These are phyloP conservation scores for Noccaea caerulescens DNA, from an alignment of 345 rosid species.

Conservation along the genomic window DNA sequence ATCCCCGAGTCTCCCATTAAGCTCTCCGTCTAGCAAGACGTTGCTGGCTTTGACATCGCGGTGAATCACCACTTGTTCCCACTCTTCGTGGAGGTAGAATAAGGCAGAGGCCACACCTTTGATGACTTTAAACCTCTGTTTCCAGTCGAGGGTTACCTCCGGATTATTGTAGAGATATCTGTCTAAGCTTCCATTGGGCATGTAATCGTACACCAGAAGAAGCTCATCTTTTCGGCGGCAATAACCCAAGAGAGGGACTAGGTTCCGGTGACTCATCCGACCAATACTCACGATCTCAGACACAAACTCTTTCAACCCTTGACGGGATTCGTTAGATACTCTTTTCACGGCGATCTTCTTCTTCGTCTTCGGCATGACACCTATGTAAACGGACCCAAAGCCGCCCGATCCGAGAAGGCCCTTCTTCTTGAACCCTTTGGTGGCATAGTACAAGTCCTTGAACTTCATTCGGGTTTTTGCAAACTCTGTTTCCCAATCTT, in stretches of 20 bases:
- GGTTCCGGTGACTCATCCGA: conserved; percentile 74
- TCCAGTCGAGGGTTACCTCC: conserved; percentile 57
- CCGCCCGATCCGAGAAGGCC: conserved; percentile 78
- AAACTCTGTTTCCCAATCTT: conserved; percentile 70
- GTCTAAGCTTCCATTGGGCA: conserved; percentile 89
- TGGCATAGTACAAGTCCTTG: conserved; percentile 65
- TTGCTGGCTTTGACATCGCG: conserved; percentile 83
- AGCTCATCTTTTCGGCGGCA: conserved; percentile 65
- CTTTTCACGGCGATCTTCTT: conserved; percentile 73
- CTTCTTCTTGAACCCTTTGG: conserved; percentile 60
- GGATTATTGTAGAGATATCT: conserved; percentile 62
- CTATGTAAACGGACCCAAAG: conserved; percentile 73
- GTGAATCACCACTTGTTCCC: conserved; percentile 81
- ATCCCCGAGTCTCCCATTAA: conserved; percentile 76
- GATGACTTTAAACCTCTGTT: conserved; percentile 65
- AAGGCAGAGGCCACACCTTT: conserved; percentile 75
- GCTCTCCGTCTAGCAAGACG: conserved; percentile 62
- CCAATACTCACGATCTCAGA: conserved; percentile 81
- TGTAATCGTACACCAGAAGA: conserved; percentile 76
- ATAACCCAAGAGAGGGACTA: conserved; percentile 86
- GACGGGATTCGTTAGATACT: conserved; percentile 67
- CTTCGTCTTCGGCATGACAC: conserved; percentile 51
- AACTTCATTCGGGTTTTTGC: conserved; percentile 67
- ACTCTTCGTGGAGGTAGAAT: conserved; percentile 74
- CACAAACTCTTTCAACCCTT: conserved; percentile 79